Conservation (phyloP, 768 basidiomycete genomes). For the Cystofilobasidium capitatum region DNA sequence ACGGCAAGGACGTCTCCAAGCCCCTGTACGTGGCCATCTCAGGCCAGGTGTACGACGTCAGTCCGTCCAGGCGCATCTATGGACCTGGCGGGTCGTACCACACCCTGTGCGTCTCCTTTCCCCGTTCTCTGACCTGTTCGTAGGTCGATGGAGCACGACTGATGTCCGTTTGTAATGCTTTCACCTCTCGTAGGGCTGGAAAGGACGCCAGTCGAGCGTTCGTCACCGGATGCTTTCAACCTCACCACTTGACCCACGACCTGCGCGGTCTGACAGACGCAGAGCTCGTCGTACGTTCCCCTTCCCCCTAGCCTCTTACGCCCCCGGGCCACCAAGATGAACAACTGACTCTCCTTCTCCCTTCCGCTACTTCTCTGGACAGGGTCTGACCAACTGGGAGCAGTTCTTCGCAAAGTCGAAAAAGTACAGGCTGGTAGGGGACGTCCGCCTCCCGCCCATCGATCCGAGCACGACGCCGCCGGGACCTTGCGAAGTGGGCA, state of each 20-base stretch:
- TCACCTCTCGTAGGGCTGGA: constrained; percentile 47
- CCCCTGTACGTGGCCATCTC: constrained; percentile 86
- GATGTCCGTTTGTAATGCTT: neutral
- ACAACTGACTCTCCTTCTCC: neutral
- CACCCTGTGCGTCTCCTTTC: constrained; percentile 35
- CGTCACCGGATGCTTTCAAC: constrained; percentile 81
- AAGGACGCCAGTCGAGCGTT: constrained; percentile 84
- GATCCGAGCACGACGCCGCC: constrained; percentile 36
- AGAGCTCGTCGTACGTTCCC: constrained; percentile 57
- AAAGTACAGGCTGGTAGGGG: constrained; percentile 67
- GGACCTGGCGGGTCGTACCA: constrained; percentile 64
- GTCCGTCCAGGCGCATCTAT: constrained; percentile 62
- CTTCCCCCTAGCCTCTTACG: neutral
- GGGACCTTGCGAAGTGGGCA: constrained; percentile 28
- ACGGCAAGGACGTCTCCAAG: constrained; percentile 55
- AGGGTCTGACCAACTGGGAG: constrained; percentile 84
- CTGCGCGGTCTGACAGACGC: constrained; percentile 63
- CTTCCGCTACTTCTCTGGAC: constrained; percentile 1
- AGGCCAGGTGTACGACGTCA: constrained; percentile 86
- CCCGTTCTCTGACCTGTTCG: neutral
- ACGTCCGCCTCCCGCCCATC: constrained; percentile 44
- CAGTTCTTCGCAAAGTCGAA: constrained; percentile 74
- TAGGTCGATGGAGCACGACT: neutral
- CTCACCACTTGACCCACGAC: constrained; percentile 74
- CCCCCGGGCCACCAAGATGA: neutral